These are phyloP conservation scores for Globisporangium orthogonon DNA, from an alignment of 352 stramenopile species.

Conservation along the genomic window DNA sequence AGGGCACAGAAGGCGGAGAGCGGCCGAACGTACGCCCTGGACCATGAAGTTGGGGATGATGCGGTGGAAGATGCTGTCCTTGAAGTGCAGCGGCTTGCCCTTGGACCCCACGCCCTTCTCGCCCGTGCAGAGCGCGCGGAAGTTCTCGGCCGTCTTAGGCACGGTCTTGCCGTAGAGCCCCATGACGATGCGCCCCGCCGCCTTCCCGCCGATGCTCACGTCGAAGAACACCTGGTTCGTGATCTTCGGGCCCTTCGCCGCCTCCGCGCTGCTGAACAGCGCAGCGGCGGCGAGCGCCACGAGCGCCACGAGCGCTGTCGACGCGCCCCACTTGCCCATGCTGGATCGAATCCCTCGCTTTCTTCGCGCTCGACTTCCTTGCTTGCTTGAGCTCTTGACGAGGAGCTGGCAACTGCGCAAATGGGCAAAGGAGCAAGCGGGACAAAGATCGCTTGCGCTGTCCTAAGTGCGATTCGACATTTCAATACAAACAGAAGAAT, in stretches of 20 bases:
- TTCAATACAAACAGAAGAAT: background rate
- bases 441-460: slow-evolving; percentile 1
- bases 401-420: background rate
- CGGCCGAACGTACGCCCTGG: slow-evolving; percentile 48
- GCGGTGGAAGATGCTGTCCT: slow-evolving; percentile 94
- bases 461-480: background rate
- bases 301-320: slow-evolving; percentile 32
- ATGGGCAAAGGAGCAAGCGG: background rate
- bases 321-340: slow-evolving; percentile 56
- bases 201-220: slow-evolving; percentile 90
- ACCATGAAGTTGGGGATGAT: slow-evolving; percentile 95
- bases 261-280: slow-evolving; percentile 11
- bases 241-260: slow-evolving; percentile 58
- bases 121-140: slow-evolving; percentile 47
- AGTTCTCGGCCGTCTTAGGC: slow-evolving; percentile 79
- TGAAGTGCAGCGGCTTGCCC: slow-evolving; percentile 97
- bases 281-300: slow-evolving; percentile 18
- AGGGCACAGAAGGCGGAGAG: no score
- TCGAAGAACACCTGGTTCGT: slow-evolving; percentile 96
- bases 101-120: slow-evolving; percentile 75
- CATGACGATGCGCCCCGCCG: slow-evolving; percentile 80
- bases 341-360: background rate
- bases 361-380: background rate
- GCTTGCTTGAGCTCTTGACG: no score
- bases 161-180: slow-evolving; percentile 79